Percentiles rank a stretch among this genome's conserved stretches.
phyloP scores from a whole-genome alignment of 192 early-diverging fungal genomes.

The Funneliformis mosseae region DNA sequence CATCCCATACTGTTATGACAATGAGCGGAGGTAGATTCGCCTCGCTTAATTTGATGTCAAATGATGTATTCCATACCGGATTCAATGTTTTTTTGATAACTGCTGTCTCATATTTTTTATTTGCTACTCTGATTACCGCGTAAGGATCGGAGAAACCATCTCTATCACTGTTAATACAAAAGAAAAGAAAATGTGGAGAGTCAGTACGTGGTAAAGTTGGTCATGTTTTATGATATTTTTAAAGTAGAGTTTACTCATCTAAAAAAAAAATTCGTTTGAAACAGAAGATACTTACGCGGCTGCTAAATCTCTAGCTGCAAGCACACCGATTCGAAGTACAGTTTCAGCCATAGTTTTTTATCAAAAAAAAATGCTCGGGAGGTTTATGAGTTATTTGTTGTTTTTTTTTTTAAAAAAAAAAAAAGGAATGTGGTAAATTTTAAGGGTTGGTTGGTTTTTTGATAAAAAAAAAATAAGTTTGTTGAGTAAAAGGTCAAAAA shows the following conservation, averaged over 20 bases:
- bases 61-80: constrained; percentile 66
- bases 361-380: background rate
- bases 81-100: constrained; percentile 64
- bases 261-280: no score
- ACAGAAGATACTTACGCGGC: constrained; percentile 19
- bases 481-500: no score
- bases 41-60: constrained; percentile 55
- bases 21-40: constrained; percentile 42
- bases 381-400: no score
- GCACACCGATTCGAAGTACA: constrained; percentile 26
- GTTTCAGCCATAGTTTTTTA: constrained; percentile 5
- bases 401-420: background rate
- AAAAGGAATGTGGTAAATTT: background rate
- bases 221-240: no score
- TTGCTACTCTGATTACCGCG: constrained; percentile 57
- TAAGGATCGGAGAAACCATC: constrained; percentile 52
- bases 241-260: background rate
- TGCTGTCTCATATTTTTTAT: constrained; percentile 59
- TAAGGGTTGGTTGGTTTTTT: no score
- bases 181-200: background rate
- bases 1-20: constrained; percentile 67
- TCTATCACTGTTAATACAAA: constrained; percentile 18
- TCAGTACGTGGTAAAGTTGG: background rate
- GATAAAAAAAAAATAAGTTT: no score
- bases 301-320: constrained; percentile 31